Conservation (phyloP, 805 yeast genomes). For the Monosporozyma siamensis region DNA sequence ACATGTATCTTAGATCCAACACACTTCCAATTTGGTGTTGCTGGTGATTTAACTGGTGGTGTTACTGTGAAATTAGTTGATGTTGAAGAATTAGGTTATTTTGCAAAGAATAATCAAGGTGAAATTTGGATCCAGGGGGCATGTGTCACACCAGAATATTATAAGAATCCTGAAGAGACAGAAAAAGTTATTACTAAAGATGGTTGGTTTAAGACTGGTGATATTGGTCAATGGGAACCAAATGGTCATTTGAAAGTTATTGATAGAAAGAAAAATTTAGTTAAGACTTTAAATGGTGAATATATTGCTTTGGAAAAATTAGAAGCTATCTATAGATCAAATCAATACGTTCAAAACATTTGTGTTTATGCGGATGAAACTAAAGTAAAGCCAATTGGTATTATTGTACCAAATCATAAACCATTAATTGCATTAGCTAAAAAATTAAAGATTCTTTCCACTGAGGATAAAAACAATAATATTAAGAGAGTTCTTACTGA, state of each 20-base stretch:
- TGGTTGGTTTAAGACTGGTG: slow-evolving; percentile 96
- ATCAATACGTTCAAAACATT: slow-evolving; percentile 62
- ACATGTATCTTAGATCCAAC: slow-evolving; percentile 58
- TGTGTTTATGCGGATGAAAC: slow-evolving; percentile 88
- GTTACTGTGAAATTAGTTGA: slow-evolving; percentile 84
- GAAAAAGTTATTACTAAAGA: slow-evolving; percentile 62
- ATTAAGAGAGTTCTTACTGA: no score
- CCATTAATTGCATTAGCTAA: slow-evolving; percentile 54
- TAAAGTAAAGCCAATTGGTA: slow-evolving; percentile 87
- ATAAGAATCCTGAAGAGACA: slow-evolving; percentile 76
- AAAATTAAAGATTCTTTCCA: slow-evolving; percentile 41
- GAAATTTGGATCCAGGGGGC: slow-evolving; percentile 77
- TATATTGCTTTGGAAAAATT: slow-evolving; percentile 93
- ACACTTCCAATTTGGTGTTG: slow-evolving; percentile 61
- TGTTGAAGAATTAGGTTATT: slow-evolving; percentile 85
- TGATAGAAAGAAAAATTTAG: slow-evolving; percentile 92
- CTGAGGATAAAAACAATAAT: slow-evolving; percentile 15
- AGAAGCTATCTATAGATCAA: slow-evolving; percentile 84
- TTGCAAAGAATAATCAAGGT: slow-evolving; percentile 86
- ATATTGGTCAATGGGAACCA: slow-evolving; percentile 86
- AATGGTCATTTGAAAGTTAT: slow-evolving; percentile 73
- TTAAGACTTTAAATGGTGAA: slow-evolving; percentile 94
- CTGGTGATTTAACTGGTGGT: slow-evolving; percentile 77
- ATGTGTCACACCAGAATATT: slow-evolving; percentile 68
- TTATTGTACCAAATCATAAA: slow-evolving; percentile 70